A percentile compares a stretch with the other conserved stretches of the same genome.
These are phyloP conservation scores for Astragalus glycyphyllos DNA, from an alignment of 306 rosid species.

Conservation along the genomic window DNA sequence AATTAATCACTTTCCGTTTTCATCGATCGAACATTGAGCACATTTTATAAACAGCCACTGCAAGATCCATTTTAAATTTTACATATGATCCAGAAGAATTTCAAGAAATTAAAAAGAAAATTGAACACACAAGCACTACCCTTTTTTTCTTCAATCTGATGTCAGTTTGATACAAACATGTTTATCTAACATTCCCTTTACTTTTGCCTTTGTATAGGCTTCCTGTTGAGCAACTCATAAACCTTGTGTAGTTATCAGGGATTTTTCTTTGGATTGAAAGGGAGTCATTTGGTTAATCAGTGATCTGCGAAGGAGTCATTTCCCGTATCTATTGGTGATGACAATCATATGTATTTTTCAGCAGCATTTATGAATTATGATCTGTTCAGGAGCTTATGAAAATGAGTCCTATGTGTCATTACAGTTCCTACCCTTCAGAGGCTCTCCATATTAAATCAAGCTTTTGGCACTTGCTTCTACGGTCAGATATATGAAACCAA, in stretches of 20 bases:
- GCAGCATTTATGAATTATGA: conserved; percentile 17
- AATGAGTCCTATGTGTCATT: neutral
- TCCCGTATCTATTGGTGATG: neutral
- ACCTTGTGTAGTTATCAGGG: neutral
- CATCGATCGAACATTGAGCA: conserved; percentile 13
- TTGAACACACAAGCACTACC: neutral
- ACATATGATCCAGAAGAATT: conserved; percentile 4
- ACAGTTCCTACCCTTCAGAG: conserved; percentile 21
- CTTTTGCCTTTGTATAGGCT: conserved; percentile 5
- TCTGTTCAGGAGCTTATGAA: neutral
- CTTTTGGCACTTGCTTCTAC: neutral
- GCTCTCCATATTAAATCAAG: conserved; percentile 20
- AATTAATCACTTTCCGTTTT: conserved; percentile 26
- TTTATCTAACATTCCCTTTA: conserved; percentile 10
- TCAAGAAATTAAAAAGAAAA: neutral
- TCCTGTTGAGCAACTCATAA: conserved; percentile 9
- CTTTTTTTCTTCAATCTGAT: neutral
- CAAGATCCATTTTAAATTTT: conserved; percentile 22
- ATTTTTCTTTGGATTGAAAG: conserved; percentile 9
- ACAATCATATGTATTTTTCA: neutral
- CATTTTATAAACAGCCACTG: neutral
- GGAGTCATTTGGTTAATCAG: conserved; percentile 6
- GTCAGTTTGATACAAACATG: conserved; percentile 10
- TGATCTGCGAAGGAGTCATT: neutral
- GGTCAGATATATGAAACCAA: neutral